Evolutionary conservation across 371 early-diverging fungal species (phyloP), one percentile per base, ranked within the genome.

Genomic region (Actinomucor elegans): DNA sequence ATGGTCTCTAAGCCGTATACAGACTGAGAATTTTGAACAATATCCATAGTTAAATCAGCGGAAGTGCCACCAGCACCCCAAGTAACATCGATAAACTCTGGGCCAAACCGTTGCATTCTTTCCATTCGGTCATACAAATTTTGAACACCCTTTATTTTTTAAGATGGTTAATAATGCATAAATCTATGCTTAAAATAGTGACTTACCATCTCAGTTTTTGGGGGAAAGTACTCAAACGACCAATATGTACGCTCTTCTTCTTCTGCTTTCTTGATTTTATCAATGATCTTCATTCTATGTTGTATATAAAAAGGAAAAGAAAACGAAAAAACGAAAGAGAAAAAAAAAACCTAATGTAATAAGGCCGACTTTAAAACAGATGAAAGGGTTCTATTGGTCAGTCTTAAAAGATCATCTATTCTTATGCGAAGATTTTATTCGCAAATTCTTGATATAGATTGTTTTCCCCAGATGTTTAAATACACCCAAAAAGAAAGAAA

Each of bases 151-250:
- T 80, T n/a, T n/a, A n/a, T n/a, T n/a, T n/a, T 20, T 36, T 36
- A 36, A 36, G n/a, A 3, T 34, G 4, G 5, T 10, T 46, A 1
- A n/a, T 3, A 18, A 50, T 21, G 10, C 4, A 42, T 12, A 5
- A 12, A 21, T 42, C 15, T 10, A 28, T 32, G 12, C n/a, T n/a
- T n/a, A n/a, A n/a, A n/a, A n/a, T n/a, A n/a, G n/a, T 32, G n/a
- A n/a, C 31, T 45, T 79, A 81, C 81, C 50, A 55, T 61, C 20
- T 49, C 80, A 88, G 89, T 97, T 79, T 93, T 97, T 59, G 97
- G 97, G 37, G 97, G 96, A 58, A 95, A 97, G 80, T 91, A 97
- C 76, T 97, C 97, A 69, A 97, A 97, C 14, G 95, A 94, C 89
- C 89, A 93, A 61, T 77, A 86, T 37, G 77, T 64, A 37, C 88